Evolutionary conservation across 2,329 filamentous ascomycete species (phyloP).

Genomic region (Alternaria angustiovoidea): DNA sequence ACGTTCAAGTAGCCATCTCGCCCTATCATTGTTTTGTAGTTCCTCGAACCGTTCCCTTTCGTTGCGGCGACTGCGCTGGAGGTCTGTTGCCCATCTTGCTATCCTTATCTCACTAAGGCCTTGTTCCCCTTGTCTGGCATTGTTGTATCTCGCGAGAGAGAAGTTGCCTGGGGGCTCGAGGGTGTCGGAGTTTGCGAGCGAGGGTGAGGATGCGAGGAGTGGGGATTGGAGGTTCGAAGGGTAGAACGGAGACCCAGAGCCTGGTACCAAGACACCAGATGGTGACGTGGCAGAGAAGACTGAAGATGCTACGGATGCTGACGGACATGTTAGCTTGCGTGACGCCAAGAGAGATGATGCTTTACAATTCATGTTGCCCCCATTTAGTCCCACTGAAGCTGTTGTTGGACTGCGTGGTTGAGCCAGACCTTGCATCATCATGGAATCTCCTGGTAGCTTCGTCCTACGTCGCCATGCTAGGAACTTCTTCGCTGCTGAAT

Average conservation of each 20-base stretch:
- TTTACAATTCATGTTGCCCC: constrained; percentile 38
- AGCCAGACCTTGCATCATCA: constrained; percentile 36
- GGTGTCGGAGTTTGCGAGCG: constrained; percentile 38
- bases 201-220: constrained; percentile 45
- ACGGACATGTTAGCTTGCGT: constrained; percentile 22
- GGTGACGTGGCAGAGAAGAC: constrained; percentile 47
- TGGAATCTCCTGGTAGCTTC: constrained; percentile 37
- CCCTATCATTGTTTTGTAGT: constrained; percentile 67
- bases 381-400: constrained; percentile 41
- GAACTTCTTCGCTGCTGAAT: constrained; percentile 83
- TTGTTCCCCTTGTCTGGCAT: constrained; percentile 64
- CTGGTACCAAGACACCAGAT: constrained; percentile 51
- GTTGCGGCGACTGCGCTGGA: constrained; percentile 77
- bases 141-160: constrained; percentile 58
- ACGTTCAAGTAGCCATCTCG: constrained; percentile 74
- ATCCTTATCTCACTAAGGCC: constrained; percentile 72
- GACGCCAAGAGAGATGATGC: neutral
- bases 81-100: constrained; percentile 81
- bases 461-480: constrained; percentile 70
- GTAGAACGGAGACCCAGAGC: constrained; percentile 45
- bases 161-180: constrained; percentile 45
- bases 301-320: constrained; percentile 47
- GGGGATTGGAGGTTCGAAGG: constrained; percentile 46
- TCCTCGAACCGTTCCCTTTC: constrained; percentile 75
- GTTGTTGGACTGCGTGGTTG: constrained; percentile 38